Evolutionary conservation across 805 yeast species (phyloP), one percentile per base, ranked within the genome.

Genomic region (Saccharomyces eubayanus): DNA sequence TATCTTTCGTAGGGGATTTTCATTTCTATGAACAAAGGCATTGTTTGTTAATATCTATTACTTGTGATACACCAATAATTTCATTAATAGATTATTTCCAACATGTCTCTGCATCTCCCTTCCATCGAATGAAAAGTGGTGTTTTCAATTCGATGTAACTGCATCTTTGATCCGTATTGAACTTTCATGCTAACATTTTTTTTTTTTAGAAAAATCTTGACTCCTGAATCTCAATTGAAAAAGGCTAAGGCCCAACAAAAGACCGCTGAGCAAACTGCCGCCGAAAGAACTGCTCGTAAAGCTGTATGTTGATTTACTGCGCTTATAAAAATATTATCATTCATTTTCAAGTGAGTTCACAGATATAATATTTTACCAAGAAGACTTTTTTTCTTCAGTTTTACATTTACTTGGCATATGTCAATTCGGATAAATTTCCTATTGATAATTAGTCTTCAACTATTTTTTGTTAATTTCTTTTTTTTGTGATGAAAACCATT

Each of bases 181-280:
- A 36, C 43, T 6, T 16, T 11, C 16, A 6, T 36, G 43, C 43
- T 36, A 36, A 36, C 43, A n/a, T 36, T 36, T 36, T 31, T 36
- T 54, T 40, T 55, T 53, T 54, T 54, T 48, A 72, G 74, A 67
- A 67, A 76, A 69, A 66, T 75, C 66, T 71, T 75, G 63, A 75
- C 75, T 63, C 96, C 96, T 81, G 96, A 87, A 83, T 77, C 94
- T 73, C 85, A 84, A 74, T 77, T 84, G 76, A 87, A 87, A 84
- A 84, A 85, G 81, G 74, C 84, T 69, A 82, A 85, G 80, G 83
- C 86, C 75, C 80, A 82, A 74, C 83, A 84, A 71, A 85, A 86
- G 82, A 77, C 82, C 69, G 80, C 84, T 65, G 87, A 83, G 72
- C 81, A 83, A 75, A 81, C 85, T 70, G 84, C 88, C 73, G 90